Percentiles rank a stretch among this genome's conserved stretches.
Evolutionary conservation across 2,329 filamentous ascomycete genomes (phyloP).

Genomic region (Rutstroemia sp.): DNA sequence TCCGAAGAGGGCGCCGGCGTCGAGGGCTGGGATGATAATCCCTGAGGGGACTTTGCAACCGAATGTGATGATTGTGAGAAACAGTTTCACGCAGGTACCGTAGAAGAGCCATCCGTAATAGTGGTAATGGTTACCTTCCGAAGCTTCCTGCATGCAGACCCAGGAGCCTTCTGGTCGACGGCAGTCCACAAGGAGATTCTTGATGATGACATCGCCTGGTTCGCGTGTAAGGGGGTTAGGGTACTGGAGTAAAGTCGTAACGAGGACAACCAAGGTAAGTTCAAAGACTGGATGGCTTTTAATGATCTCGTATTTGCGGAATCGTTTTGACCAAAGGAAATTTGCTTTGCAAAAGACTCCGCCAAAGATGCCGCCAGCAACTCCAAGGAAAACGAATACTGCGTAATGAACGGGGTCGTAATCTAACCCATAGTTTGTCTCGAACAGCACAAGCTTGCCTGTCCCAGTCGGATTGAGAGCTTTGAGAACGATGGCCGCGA

Average conservation of each 20-base stretch:
- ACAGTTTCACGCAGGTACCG: conserved; percentile 45
- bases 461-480: conserved; percentile 52
- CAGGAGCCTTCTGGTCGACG: conserved; percentile 33
- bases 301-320: conserved; percentile 44
- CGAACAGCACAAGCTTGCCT: conserved; percentile 52
- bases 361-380: conserved; percentile 51
- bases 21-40: conserved; percentile 52
- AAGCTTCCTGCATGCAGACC: conserved; percentile 43
- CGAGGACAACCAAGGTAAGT: conserved; percentile 44
- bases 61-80: conserved; percentile 51
- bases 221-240: conserved; percentile 48
- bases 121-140: conserved; percentile 26
- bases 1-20: conserved; percentile 50
- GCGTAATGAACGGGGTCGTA: conserved; percentile 49
- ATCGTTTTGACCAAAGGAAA: conserved; percentile 48
- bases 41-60: conserved; percentile 53
- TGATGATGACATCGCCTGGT: conserved; percentile 48
- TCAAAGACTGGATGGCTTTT: conserved; percentile 49
- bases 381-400: conserved; percentile 47
- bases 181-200: conserved; percentile 50
- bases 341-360: conserved; percentile 52
- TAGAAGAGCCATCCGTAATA: conserved; percentile 46
- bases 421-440: conserved; percentile 50
- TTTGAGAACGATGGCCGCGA: conserved; percentile 47
- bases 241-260: conserved; percentile 47